These are phyloP conservation scores for Volvox africanus DNA, from an alignment of 139 green algal species.

Conservation along the genomic window DNA sequence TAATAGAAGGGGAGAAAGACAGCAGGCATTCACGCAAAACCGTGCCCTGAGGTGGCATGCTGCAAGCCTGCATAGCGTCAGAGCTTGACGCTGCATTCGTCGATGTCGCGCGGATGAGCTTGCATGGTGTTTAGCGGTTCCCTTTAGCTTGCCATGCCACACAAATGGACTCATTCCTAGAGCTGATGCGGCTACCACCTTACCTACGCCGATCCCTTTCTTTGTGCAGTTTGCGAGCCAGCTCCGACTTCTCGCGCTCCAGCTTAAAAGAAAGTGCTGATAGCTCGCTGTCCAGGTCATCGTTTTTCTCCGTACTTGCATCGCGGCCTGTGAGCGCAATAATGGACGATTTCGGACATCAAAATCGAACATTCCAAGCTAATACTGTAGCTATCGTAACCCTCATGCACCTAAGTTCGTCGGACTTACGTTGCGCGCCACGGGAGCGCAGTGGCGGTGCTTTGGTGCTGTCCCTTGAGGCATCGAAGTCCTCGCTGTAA, in stretches of 20 bases:
- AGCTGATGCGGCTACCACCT: not conserved
- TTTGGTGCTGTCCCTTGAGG: not conserved
- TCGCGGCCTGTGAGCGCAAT: not conserved
- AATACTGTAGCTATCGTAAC: no score
- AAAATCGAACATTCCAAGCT: no score
- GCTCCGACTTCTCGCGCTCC: constrained; percentile 9
- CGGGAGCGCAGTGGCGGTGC: not conserved
- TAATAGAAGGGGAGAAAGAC: not conserved
- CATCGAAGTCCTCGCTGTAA: constrained; percentile 36
- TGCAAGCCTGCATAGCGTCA: no score
- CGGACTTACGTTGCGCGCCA: not conserved
- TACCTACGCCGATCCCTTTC: constrained; percentile 28
- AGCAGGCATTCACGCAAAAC: no score
- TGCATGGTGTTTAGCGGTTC: no score
- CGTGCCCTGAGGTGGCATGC: no score
- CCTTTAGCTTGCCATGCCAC: no score
- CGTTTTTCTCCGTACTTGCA: not conserved
- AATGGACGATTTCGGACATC: no score
- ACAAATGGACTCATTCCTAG: no score
- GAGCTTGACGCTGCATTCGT: no score
- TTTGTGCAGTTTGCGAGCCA: constrained; percentile 22
- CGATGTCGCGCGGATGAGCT: no score
- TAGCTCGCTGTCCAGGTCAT: constrained; percentile 41
- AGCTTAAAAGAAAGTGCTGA: constrained; percentile 43
- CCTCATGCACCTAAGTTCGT: no score